Conservation (phyloP, 345 rosid genomes). For the Eucalyptus albens region DNA sequence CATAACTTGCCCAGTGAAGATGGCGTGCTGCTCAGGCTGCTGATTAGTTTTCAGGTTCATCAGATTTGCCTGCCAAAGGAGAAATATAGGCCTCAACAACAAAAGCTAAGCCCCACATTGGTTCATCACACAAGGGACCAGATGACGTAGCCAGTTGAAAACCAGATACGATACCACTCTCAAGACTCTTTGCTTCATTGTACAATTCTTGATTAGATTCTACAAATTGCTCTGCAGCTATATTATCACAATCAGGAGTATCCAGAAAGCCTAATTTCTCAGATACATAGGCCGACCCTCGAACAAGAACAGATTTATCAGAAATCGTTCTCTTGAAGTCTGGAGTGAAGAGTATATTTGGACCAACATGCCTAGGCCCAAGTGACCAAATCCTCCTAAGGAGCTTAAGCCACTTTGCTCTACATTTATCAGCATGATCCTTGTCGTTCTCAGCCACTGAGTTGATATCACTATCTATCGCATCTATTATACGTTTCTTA, state of each 20-base stretch:
- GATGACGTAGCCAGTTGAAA: conserved; percentile 82
- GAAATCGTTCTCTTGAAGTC: conserved; percentile 20
- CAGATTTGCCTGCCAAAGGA: conserved; percentile 17
- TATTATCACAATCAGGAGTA: not conserved
- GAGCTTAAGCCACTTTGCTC: conserved; percentile 54
- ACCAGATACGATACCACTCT: conserved; percentile 70
- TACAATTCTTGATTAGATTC: conserved; percentile 24
- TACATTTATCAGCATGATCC: conserved; percentile 48
- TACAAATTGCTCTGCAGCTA: conserved; percentile 1
- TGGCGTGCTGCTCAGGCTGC: conserved; percentile 50
- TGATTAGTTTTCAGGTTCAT: conserved; percentile 23
- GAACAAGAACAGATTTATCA: conserved; percentile 35
- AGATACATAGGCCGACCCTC: conserved; percentile 65
- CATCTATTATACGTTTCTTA: conserved; percentile 38
- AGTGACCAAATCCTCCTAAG: conserved; percentile 82
- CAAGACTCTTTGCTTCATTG: conserved; percentile 48
- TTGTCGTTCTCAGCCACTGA: conserved; percentile 36
- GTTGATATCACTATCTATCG: conserved; percentile 35
- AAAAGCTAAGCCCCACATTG: conserved; percentile 89
- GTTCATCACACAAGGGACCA: conserved; percentile 88
- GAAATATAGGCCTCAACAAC: conserved; percentile 44
- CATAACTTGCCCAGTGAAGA: conserved; percentile 82
- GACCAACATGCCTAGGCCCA: conserved; percentile 89
- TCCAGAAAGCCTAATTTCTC: conserved; percentile 57
- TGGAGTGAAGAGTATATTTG: conserved; percentile 80